Evolutionary conservation across 2,329 filamentous ascomycete species (phyloP), one percentile per base, ranked within the genome.

Genomic region (Elsinoe australis): DNA sequence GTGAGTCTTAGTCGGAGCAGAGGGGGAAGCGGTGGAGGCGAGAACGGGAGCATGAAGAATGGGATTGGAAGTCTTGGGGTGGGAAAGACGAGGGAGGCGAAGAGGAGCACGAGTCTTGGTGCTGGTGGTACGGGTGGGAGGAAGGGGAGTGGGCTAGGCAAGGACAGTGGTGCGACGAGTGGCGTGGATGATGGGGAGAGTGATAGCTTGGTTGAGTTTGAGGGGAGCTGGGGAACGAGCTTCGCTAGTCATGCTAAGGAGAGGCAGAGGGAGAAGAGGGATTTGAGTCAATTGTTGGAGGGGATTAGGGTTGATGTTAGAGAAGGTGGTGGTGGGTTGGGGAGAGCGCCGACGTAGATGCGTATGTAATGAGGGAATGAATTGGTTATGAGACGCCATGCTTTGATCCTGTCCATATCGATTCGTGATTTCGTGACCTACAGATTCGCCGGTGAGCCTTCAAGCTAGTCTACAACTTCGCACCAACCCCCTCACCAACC

Each of bases 121-220:
- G 5, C 33, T 19, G 18, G 14, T 7, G 35, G 18, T 3, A 31
- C n/a, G 4, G 21, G 17, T n/a, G 33, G 12, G 8, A 29, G 12
- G 26, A 35, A 38, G 14, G 9, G 28, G 9, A 28, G 29, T 14
- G 34, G 35, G 18, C 48, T 35, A 31, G 78, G 26, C 73, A 76
- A 33, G 56, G 67, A 24, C 52, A 56, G 26, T 63, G 36, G 64
- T 67, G 31, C 60, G 64, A 44, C 62, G 64, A 19, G 66, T 12
- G 52, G 47, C 12, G 54, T 74, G 45, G 77, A 76, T 51, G 70
- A 72, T 54, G 75, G 71, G 47, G 79, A 72, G 58, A 74, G 70
- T 49, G 83, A 87, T 47, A 85, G 81, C 62, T 76, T 87, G 71
- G 75, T 83, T 53, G 58, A 60, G 18, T 54, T 54, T 10, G 57